These are phyloP conservation scores for Prunus persica DNA, from an alignment of 306 rosid genomes.

Conservation along the genomic window Prunus_persica_NCBIv2 NC_034014.1:30473001-30473500, in stretches of 20 bases:
- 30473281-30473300: constrained; percentile 54
- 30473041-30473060: not conserved
- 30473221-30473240: not conserved
- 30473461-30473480: constrained; percentile 5
- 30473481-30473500: not conserved
- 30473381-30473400: constrained; percentile 25
- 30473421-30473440: not conserved
- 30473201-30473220: constrained; percentile 1
- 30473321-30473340: constrained; percentile 46
- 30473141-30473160: constrained; percentile 74
- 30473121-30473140: constrained; percentile 42
- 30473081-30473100: not conserved
- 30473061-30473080: not conserved
- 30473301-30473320: constrained; percentile 51
- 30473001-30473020: no score
- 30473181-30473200: constrained; percentile 77
- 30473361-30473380: constrained; percentile 12
- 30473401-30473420: constrained; percentile 20
- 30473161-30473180: constrained; percentile 89
- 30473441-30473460: constrained; percentile 37
- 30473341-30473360: constrained; percentile 30
- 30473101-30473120: not conserved
- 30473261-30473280: not conserved
- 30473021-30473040: not conserved
- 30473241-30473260: not conserved